Evolutionary conservation across 306 rosid species (phyloP).

Genomic region (Abrus precatorius): DNA sequence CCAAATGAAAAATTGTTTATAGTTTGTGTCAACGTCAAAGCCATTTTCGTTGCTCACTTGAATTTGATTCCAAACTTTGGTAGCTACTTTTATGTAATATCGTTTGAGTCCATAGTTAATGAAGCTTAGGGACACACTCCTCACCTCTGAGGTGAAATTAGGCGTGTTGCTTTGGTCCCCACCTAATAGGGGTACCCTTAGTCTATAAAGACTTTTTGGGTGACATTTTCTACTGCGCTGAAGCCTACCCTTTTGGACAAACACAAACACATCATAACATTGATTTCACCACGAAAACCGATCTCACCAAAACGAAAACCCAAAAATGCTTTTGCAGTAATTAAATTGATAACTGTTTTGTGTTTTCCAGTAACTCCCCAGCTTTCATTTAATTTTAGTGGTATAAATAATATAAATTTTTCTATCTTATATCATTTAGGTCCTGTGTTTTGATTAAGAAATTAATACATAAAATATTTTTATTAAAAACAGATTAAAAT

Average conservation of each 20-base stretch:
- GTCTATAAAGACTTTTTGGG: background rate
- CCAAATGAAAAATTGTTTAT: background rate
- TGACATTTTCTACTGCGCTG: conserved; percentile 33
- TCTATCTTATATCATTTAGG: no score
- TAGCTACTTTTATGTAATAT: conserved; percentile 21
- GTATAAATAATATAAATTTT: no score
- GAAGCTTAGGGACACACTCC: conserved; percentile 24
- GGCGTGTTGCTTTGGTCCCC: conserved; percentile 32
- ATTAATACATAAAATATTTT: no score
- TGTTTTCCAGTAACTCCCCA: no score
- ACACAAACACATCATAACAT: conserved; percentile 1
- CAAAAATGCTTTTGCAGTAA: no score
- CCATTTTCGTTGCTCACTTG: conserved; percentile 21
- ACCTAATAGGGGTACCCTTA: background rate
- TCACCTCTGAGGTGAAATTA: conserved; percentile 19
- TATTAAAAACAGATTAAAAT: no score
- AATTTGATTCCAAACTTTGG: conserved; percentile 22
- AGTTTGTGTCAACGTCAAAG: conserved; percentile 36
- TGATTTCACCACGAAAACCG: background rate
- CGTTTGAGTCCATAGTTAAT: conserved; percentile 1
- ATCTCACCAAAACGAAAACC: background rate
- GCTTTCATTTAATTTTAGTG: no score
- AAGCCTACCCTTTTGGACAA: background rate
- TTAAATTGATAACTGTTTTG: no score
- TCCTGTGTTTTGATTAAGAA: no score